Evolutionary conservation across 306 rosid species (phyloP).

Genomic region (Hippophae rhamnoides): DNA sequence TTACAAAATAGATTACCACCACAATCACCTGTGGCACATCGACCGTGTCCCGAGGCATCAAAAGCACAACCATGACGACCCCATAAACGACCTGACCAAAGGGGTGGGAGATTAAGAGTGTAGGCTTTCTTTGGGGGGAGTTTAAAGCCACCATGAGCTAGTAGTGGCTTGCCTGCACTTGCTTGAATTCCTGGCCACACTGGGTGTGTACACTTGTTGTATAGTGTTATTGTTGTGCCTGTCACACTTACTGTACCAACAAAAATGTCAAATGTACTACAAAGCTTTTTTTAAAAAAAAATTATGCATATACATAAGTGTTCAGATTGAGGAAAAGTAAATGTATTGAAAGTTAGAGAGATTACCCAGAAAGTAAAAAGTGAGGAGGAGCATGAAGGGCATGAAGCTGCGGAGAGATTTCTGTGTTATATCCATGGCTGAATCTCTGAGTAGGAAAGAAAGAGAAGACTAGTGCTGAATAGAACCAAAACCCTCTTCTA

Average conservation of each 20-base stretch:
- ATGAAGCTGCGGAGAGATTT: too few relatives aligned
- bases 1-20: slow-evolving; percentile 80
- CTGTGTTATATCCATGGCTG: too few relatives aligned
- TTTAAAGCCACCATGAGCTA: slow-evolving; percentile 81
- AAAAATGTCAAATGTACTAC: neutral
- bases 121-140: slow-evolving; percentile 51
- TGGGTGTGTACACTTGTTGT: slow-evolving; percentile 74
- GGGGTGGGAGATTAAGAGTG: slow-evolving; percentile 55
- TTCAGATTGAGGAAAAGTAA: too few relatives aligned
- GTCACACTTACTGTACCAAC: slow-evolving; percentile 18
- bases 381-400: too few relatives aligned
- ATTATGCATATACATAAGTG: too few relatives aligned
- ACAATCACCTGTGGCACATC: slow-evolving; percentile 90
- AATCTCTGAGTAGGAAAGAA: too few relatives aligned
- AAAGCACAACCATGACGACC: slow-evolving; percentile 91
- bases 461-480: too few relatives aligned
- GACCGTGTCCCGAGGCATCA: slow-evolving; percentile 66
- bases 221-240: slow-evolving; percentile 34
- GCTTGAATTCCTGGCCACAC: slow-evolving; percentile 98
- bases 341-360: too few relatives aligned
- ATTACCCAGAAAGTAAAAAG: too few relatives aligned
- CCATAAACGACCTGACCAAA: slow-evolving; percentile 98
- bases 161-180: slow-evolving; percentile 64
- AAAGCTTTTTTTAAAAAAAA: too few relatives aligned
- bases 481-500: too few relatives aligned